These are phyloP conservation scores for Paspalum notatum DNA, from an alignment of 176 grass and related monocot genomes.

Conservation along the genomic window DNA sequence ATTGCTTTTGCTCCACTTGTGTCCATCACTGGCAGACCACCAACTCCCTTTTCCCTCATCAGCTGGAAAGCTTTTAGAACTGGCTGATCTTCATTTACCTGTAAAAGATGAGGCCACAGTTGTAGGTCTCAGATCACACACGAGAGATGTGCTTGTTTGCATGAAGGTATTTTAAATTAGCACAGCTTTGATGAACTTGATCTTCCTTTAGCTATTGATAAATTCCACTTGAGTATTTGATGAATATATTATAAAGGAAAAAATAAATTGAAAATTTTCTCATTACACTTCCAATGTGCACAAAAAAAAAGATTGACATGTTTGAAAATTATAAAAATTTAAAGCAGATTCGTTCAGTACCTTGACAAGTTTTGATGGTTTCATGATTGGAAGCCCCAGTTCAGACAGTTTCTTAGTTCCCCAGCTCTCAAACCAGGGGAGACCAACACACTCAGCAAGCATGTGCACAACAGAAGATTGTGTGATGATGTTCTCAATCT, in stretches of 20 bases:
- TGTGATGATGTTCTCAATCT: constrained; percentile 93
- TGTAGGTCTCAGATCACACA: not conserved
- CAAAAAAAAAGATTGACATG: not conserved
- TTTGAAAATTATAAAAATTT: not conserved
- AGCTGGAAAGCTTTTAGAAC: constrained; percentile 92
- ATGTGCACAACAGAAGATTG: constrained; percentile 93
- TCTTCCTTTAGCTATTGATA: not conserved
- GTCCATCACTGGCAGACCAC: constrained; percentile 90
- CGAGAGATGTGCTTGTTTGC: not conserved
- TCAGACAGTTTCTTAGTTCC: constrained; percentile 77
- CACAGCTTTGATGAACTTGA: not conserved
- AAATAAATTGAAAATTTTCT: not conserved
- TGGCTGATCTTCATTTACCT: constrained; percentile 93
- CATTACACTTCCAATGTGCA: not conserved
- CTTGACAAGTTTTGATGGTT: constrained; percentile 74
- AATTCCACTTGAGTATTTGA: not conserved
- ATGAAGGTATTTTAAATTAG: not conserved
- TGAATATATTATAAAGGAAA: not conserved
- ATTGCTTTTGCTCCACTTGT: constrained; percentile 61
- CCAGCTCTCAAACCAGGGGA: constrained; percentile 96
- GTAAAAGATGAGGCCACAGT: not conserved
- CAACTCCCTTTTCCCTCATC: constrained; percentile 88
- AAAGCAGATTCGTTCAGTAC: constrained; percentile 26
- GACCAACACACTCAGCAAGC: constrained; percentile 93
- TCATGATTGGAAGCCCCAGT: constrained; percentile 85